phyloP scores from a whole-genome alignment of 2,329 filamentous ascomycete genomes.

The Penicillium capsulatum region DNA sequence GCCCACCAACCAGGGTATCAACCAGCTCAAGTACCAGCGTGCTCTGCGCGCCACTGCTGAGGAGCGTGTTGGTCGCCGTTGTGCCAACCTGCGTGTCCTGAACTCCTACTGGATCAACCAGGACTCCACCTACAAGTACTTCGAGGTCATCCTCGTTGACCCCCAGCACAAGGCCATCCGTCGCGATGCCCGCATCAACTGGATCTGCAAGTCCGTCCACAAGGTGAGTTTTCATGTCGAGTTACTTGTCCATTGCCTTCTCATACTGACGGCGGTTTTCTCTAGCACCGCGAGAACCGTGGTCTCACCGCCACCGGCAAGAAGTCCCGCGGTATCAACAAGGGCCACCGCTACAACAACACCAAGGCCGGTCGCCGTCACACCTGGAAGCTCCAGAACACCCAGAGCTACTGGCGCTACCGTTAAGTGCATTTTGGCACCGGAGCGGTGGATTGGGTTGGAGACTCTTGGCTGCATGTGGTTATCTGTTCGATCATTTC shows the following conservation, averaged over 20 bases:
- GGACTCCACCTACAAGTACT: conserved; percentile 99
- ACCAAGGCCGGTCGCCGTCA: conserved; percentile 94
- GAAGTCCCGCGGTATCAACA: conserved; percentile 99
- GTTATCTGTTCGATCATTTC: conserved; percentile 32
- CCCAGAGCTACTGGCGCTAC: conserved; percentile 97
- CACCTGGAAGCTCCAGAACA: conserved; percentile 99
- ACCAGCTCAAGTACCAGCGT: conserved; percentile 99
- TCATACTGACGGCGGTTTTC: conserved; percentile 22
- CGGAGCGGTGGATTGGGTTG: conserved; percentile 26
- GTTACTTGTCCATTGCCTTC: background rate
- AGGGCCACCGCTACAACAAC: conserved; percentile 99
- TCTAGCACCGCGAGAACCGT: conserved; percentile 87
- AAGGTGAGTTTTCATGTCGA: conserved; percentile 52
- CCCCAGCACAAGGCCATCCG: conserved; percentile 99
- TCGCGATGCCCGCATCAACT: conserved; percentile 98
- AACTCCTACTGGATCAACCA: conserved; percentile 99
- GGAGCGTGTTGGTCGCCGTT: conserved; percentile 99
- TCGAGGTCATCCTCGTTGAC: conserved; percentile 99
- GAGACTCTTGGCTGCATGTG: conserved; percentile 35
- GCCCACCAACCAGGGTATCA: conserved; percentile 99
- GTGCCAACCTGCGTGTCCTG: conserved; percentile 97
- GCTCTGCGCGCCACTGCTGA: conserved; percentile 96
- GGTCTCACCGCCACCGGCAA: conserved; percentile 98
- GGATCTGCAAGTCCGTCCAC: conserved; percentile 99
- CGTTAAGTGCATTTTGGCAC: conserved; percentile 53